Base-by-base conservation (phyloP, 495 filamentous ascomycete species). In the Penicillium lividum region DNA sequence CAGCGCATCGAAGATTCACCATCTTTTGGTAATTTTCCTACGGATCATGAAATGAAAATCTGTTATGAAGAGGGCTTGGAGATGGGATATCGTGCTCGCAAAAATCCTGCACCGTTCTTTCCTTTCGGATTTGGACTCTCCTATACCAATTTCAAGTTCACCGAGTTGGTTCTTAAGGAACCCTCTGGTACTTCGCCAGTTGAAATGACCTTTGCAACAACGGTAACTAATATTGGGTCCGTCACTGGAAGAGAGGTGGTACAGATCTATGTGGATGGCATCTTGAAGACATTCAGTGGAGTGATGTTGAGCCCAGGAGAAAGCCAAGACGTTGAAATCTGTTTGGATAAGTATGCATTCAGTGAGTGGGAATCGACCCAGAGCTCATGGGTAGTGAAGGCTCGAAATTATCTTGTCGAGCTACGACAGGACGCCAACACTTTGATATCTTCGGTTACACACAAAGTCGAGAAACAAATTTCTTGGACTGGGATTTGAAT, bases 1-100 rank as follows among this genome's bases (percentile, higher is more conserved):
- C 69, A 70, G 36, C 67, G 76, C 16, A 59, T 84, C 4, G 77
- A 86, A 66, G 83, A 90, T 55, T 86, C 83, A 60, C 85, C 86
- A 0, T 80, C 84, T 1, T 88, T 79, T 60, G 71, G 84, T 46
- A 88, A 86, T 62, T 89, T 82, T 65, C 84, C 84, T 0, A 84
- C 84, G 52, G 87, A 91, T 66, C 82, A 86, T 67, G 78, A 38
- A 4, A 25, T 42, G 30, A 49, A 16, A 30, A 31, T 77, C 80
- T 54, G 85, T 11, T 89, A 89, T 58, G 83, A 83, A 42, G 56
- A 58, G 28, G 42, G 53, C 27, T 18, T 55, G 16, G 30, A 55
- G 25, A 55, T 55, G 43, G 53, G 43, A 27, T 48, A 55, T 38
- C 43, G 53, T 22, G 53, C 43, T 34, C 38, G 42, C 7, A 47